Conservation (phyloP, 2,329 filamentous ascomycete species). For the Cladosporium sp. region DNA sequence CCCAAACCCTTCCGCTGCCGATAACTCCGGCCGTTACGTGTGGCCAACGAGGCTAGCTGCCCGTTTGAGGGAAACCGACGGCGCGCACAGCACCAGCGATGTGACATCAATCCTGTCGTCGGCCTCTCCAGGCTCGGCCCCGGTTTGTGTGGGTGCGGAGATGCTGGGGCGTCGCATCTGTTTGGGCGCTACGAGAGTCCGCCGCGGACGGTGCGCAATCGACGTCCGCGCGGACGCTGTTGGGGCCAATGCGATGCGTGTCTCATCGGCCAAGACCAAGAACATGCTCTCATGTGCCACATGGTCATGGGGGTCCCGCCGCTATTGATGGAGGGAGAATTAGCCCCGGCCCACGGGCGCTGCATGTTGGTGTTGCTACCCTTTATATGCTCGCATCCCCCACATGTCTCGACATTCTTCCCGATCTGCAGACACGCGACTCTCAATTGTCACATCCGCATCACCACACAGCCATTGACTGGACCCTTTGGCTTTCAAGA, state of each 20-base stretch:
- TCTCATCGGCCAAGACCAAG: constrained; percentile 10
- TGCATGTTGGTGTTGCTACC: constrained; percentile 3
- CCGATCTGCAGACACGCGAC: constrained; percentile 2
- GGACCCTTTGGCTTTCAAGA: not conserved
- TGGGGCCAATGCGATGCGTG: not conserved
- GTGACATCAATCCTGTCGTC: not conserved
- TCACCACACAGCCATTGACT: not conserved
- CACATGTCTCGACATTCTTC: not conserved
- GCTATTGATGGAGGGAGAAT: constrained; percentile 1
- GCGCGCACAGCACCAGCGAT: not conserved
- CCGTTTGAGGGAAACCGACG: constrained; percentile 10
- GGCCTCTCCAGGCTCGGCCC: constrained; percentile 6
- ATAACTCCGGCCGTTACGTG: not conserved
- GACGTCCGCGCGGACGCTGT: constrained; percentile 1
- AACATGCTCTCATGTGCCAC: constrained; percentile 7
- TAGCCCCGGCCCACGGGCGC: not conserved
- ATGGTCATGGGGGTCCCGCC: constrained; percentile 7
- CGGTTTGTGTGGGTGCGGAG: not conserved
- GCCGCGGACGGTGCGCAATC: not conserved
- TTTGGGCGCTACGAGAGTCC: constrained; percentile 1
- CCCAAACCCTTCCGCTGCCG: not conserved
- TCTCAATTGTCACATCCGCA: not conserved
- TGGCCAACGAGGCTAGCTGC: not conserved
- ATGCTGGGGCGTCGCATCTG: constrained; percentile 7
- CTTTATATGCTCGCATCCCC: constrained; percentile 5